Conservation (phyloP, 306 rosid species). For the Prunus mongolica region DNA sequence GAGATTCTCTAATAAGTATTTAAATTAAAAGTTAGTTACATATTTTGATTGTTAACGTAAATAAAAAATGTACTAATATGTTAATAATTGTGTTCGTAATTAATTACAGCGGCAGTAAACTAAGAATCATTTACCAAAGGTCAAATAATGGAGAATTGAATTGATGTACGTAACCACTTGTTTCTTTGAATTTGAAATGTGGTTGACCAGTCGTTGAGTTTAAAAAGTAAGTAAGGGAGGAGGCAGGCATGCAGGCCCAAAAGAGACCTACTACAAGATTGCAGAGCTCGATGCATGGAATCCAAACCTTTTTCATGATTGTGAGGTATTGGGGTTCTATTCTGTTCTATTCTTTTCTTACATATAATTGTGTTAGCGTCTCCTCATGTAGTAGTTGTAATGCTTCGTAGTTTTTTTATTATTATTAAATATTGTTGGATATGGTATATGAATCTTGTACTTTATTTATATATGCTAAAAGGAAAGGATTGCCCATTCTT, state of each 20-base stretch:
- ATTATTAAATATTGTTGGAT: no score
- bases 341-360: neutral
- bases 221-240: neutral
- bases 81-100: no score
- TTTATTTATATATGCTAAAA: no score
- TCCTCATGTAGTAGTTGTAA: no score
- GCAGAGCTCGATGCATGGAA: conserved; percentile 60
- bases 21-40: no score
- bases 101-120: neutral
- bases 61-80: no score
- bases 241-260: conserved; percentile 1
- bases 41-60: no score
- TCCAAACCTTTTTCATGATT: conserved; percentile 54
- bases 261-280: conserved; percentile 19
- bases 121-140: neutral
- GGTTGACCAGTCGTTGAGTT: conserved; percentile 17
- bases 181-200: neutral
- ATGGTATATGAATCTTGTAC: no score
- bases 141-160: neutral
- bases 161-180: neutral
- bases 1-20: no score
- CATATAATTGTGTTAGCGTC: neutral
- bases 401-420: no score
- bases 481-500: no score
- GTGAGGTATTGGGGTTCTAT: conserved; percentile 23